Conservation (phyloP, 257 asterid genomes). For the Capsicum chinense region DNA sequence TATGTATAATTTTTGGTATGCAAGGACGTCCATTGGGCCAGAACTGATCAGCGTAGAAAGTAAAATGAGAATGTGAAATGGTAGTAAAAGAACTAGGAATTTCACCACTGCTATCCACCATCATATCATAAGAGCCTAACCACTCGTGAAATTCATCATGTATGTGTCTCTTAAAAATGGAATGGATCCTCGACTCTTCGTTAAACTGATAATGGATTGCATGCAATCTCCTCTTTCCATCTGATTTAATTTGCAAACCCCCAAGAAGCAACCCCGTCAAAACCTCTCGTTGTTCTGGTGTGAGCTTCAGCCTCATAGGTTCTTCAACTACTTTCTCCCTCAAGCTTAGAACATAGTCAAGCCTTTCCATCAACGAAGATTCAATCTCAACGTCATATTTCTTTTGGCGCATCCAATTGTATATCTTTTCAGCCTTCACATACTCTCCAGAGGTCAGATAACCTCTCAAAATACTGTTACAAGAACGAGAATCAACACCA, state of each 20-base stretch:
- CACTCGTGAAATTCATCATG: constrained; percentile 76
- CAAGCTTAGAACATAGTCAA: constrained; percentile 49
- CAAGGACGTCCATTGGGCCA: constrained; percentile 60
- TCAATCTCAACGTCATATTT: constrained; percentile 69
- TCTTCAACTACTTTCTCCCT: constrained; percentile 48
- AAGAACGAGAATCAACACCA: constrained; percentile 64
- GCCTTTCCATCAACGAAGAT: constrained; percentile 64
- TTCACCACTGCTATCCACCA: constrained; percentile 40
- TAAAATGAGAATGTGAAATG: constrained; percentile 62
- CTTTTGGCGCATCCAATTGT: constrained; percentile 66
- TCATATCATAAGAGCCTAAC: constrained; percentile 47
- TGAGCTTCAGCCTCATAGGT: constrained; percentile 59
- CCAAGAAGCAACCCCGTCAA: constrained; percentile 78
- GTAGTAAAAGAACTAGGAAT: constrained; percentile 60
- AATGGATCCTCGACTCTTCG: constrained; percentile 58
- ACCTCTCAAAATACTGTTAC: constrained; percentile 66
- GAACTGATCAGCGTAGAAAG: constrained; percentile 80
- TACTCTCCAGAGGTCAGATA: constrained; percentile 52
- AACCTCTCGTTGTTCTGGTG: constrained; percentile 78
- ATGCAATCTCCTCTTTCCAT: constrained; percentile 49
- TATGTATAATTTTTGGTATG: constrained; percentile 78
- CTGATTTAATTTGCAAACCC: constrained; percentile 58
- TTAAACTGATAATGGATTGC: constrained; percentile 59
- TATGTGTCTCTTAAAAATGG: constrained; percentile 57
- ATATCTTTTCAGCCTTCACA: constrained; percentile 60